Conservation (phyloP, 768 basidiomycete genomes). For the Rhodosporidiobolus odoratus region DNA sequence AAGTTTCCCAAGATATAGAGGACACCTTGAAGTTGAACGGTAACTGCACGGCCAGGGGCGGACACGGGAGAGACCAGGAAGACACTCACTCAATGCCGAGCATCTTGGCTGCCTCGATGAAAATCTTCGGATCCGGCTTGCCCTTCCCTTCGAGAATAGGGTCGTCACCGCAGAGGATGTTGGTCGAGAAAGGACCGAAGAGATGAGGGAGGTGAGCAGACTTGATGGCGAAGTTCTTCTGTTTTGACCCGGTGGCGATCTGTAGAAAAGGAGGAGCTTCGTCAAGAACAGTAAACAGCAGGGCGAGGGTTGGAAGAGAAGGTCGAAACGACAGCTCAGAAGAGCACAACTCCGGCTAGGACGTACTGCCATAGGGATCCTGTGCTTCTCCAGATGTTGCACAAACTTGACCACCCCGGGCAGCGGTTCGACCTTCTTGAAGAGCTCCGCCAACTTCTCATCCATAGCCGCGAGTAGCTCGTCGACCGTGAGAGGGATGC, state of each 20-base stretch:
- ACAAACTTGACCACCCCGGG: constrained; percentile 68
- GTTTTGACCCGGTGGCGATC: constrained; percentile 64
- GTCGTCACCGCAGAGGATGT: constrained; percentile 70
- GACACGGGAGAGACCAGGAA: not conserved
- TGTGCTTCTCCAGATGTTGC: constrained; percentile 61
- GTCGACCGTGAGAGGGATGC: constrained; percentile 59
- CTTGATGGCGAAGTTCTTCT: constrained; percentile 64
- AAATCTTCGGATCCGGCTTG: constrained; percentile 81
- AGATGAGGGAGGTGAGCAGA: constrained; percentile 58
- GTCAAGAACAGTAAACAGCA: not conserved
- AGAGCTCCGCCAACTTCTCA: constrained; percentile 58
- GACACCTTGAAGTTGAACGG: not conserved
- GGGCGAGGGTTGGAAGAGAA: not conserved
- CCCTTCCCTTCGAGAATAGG: constrained; percentile 48
- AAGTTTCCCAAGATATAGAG: too few species aligned
- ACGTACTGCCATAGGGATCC: constrained; percentile 65
- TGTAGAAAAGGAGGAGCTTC: not conserved
- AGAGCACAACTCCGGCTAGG: not conserved
- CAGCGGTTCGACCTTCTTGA: constrained; percentile 66
- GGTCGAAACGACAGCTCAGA: not conserved
- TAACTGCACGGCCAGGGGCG: not conserved
- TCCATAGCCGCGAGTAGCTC: constrained; percentile 59
- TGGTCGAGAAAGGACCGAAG: constrained; percentile 60
- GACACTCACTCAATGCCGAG: constrained; percentile 47
- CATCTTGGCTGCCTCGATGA: constrained; percentile 64